A percentile compares a stretch with the other conserved stretches of the same genome.
phyloP scores from a whole-genome alignment of 1,284 basidiomycete species.

The Trametes sp. region DNA sequence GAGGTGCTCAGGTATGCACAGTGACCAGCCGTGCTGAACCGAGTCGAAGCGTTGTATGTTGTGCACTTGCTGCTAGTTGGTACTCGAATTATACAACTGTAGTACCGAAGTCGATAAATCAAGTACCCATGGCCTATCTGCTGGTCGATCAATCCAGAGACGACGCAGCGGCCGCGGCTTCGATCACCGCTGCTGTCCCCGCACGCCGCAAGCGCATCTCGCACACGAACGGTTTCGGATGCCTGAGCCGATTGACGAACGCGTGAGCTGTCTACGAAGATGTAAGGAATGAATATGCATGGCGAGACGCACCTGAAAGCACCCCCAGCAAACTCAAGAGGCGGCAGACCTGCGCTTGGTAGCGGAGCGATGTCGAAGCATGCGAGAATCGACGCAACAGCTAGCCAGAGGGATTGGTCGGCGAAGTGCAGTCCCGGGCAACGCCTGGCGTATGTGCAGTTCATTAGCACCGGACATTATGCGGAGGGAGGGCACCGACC shows the following conservation, averaged over 20 bases:
- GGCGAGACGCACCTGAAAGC: conserved; percentile 1
- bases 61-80: too few species aligned
- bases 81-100: too few species aligned
- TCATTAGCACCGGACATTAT: too few species aligned
- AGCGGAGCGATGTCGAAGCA: conserved; percentile 46
- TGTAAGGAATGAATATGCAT: too few species aligned
- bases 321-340: conserved; percentile 32
- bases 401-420: conserved; percentile 44
- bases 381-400: conserved; percentile 44
- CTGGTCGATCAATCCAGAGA: too few species aligned
- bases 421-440: conserved; percentile 49
- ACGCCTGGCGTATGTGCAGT: conserved; percentile 32
- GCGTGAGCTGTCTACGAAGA: too few species aligned
- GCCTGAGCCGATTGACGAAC: conserved; percentile 1
- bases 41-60: too few species aligned
- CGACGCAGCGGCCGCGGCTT: neutral
- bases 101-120: too few species aligned
- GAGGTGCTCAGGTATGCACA: too few species aligned
- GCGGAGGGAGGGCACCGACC: conserved; percentile 22
- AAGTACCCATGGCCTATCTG: too few species aligned
- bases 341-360: conserved; percentile 43
- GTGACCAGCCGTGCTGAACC: too few species aligned
- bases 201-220: conserved; percentile 2
- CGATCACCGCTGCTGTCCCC: neutral
- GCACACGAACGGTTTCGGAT: conserved; percentile 17